These are phyloP conservation scores for Ceratorhiza oryzae-sativae DNA, from an alignment of 1,284 basidiomycete species.

Conservation along the genomic window DNA sequence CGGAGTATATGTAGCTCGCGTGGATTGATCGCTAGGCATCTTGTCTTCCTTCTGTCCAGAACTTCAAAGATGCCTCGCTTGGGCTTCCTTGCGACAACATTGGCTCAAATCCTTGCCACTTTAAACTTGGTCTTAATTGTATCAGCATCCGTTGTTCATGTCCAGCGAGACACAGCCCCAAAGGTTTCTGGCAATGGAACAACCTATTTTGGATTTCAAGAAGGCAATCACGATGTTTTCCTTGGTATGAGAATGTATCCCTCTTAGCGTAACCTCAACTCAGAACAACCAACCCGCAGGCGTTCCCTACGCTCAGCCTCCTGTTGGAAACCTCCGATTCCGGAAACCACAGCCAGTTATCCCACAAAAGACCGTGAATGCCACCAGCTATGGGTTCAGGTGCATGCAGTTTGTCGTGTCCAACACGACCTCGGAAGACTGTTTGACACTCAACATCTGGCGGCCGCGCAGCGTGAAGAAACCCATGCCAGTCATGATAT, in stretches of 20 bases:
- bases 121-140: too few relatives aligned
- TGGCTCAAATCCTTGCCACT: too few relatives aligned
- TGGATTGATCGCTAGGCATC: too few relatives aligned
- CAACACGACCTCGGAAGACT: not conserved
- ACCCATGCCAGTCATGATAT: constrained; percentile 28
- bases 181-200: not conserved
- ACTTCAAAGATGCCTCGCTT: too few relatives aligned
- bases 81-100: too few relatives aligned
- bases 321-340: constrained; percentile 50
- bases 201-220: not conserved
- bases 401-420: not conserved
- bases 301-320: constrained; percentile 57
- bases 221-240: not conserved
- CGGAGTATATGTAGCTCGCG: too few relatives aligned
- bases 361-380: not conserved
- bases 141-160: too few relatives aligned
- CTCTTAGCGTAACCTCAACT: constrained; percentile 45
- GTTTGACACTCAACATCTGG: constrained; percentile 5
- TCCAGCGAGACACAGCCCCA: too few relatives aligned
- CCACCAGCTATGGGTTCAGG: not conserved
- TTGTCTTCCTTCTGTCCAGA: too few relatives aligned
- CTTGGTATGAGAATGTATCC: not conserved
- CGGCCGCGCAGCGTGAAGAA: not conserved
- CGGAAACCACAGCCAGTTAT: constrained; percentile 51
- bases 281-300: constrained; percentile 55